A percentile compares a stretch with the other conserved stretches of the same genome.
Evolutionary conservation across 495 filamentous ascomycete species (phyloP).

Genomic region (Durotheca rogersii): DNA sequence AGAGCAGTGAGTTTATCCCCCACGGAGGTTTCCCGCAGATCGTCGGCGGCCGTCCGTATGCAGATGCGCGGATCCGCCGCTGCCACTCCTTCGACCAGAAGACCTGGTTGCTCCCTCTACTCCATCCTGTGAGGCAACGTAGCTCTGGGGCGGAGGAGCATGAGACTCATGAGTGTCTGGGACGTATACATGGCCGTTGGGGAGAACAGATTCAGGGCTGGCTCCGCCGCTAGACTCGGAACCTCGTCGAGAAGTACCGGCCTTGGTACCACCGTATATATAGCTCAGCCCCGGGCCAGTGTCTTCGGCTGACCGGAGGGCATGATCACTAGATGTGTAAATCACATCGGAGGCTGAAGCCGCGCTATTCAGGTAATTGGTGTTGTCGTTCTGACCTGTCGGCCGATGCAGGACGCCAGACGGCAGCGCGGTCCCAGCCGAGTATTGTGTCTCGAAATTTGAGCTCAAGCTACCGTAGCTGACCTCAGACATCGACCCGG

Average conservation of each 20-base stretch:
- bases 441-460: constrained; percentile 18
- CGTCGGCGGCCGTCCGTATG: constrained; percentile 31
- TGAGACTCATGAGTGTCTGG: constrained; percentile 23
- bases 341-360: constrained; percentile 7
- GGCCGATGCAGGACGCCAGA: constrained; percentile 5
- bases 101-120: constrained; percentile 22
- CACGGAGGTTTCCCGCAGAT: constrained; percentile 38
- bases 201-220: constrained; percentile 22
- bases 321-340: constrained; percentile 21
- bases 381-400: constrained; percentile 7
- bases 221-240: constrained; percentile 27
- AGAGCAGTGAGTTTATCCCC: constrained; percentile 24
- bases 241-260: constrained; percentile 17
- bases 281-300: constrained; percentile 21
- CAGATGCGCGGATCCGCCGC: constrained; percentile 25
- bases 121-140: constrained; percentile 1
- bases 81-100: constrained; percentile 15
- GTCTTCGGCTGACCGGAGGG: constrained; percentile 27
- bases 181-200: constrained; percentile 37
- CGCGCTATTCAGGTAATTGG: constrained; percentile 7
- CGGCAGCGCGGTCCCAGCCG: constrained; percentile 4
- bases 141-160: not conserved
- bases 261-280: constrained; percentile 27
- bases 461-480: constrained; percentile 20
- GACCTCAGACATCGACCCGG: no score